Evolutionary conservation across 305 asterid species (phyloP), one percentile per base, ranked within the genome.

Genomic region (Stenogyne calaminthoides): DNA sequence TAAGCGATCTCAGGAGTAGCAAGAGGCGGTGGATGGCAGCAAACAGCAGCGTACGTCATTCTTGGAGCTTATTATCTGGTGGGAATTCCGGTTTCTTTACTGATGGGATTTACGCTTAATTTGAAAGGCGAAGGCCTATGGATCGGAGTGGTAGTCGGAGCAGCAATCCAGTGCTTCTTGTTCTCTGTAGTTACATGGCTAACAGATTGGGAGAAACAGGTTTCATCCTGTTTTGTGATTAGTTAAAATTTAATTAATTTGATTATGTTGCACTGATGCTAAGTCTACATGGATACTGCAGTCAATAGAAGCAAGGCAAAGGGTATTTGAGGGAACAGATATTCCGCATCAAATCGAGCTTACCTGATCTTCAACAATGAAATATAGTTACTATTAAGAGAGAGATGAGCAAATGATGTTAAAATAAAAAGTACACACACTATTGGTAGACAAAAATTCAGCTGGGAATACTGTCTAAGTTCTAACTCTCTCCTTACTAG

Each of bases 271-370:
- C 12, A 12, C 15, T 12, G 16, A 11, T 12, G 52, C 52, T 46
- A 20, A 27, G 25, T 56, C 3, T 39, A 12, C 36, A 25, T 74
- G 44, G 46, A 34, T 75, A 22, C 20, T 36, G 29, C 72, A 76
- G 80, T 56, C 80, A 69, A 55, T 8, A 64, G 68, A 76, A 64
- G 76, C 72, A 62, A 69, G 76, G 34, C 52, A 70, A 2, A 70
- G 80, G 76, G 64, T 76, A 69, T 70, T 63, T 12, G 72, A 70
- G 68, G 70, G 70, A 42, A 63, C 60, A 5, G 1, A 34, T 62
- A 57, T 75, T 14, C 2, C 20, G 18, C 42, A 36, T 36, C 9
- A 32, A 32, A 32, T 32, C 36, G 36, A 32, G 36, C 36, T 32
- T 2, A 32, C 36, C 6, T 32, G 36, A 32, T 32, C 29, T 25